Evolutionary conservation across 1,284 basidiomycete species (phyloP).

Genomic region (Meripilus lineatus): DNA sequence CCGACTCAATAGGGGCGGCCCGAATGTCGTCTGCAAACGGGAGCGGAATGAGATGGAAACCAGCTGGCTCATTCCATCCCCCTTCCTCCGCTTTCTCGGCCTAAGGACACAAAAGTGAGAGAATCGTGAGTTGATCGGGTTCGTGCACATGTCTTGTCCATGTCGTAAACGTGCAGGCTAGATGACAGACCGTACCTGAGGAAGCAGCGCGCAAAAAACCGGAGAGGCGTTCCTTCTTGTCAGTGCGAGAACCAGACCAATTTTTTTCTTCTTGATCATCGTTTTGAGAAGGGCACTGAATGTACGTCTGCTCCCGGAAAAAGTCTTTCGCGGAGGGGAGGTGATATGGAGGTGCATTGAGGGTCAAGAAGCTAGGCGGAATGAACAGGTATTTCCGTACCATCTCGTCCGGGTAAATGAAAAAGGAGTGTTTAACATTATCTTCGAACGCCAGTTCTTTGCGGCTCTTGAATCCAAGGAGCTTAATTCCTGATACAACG

Average conservation of each 20-base stretch:
- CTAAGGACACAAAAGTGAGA: slow-evolving; percentile 27
- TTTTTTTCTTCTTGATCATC: slow-evolving; percentile 78
- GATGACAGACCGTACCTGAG: slow-evolving; percentile 63
- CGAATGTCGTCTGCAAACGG: slow-evolving; percentile 96
- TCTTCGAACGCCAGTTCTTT: slow-evolving; percentile 75
- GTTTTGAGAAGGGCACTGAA: slow-evolving; percentile 86
- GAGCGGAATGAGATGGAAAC: slow-evolving; percentile 88
- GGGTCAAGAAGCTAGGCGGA: slow-evolving; percentile 1
- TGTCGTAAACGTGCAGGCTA: no score
- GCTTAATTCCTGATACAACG: slow-evolving; percentile 53
- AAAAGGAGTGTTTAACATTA: slow-evolving; percentile 87
- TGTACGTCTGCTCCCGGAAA: slow-evolving; percentile 86
- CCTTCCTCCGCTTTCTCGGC: slow-evolving; percentile 70
- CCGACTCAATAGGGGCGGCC: slow-evolving; percentile 57
- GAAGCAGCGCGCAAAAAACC: slow-evolving; percentile 80
- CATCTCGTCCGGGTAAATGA: slow-evolving; percentile 91
- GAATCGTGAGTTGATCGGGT: slow-evolving; percentile 5
- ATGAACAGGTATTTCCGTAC: slow-evolving; percentile 36
- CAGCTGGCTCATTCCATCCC: slow-evolving; percentile 81
- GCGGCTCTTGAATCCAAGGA: slow-evolving; percentile 89
- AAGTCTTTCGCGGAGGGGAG: slow-evolving; percentile 43
- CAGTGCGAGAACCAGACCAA: slow-evolving; percentile 75
- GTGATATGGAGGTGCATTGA: not conserved
- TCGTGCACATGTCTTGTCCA: not conserved
- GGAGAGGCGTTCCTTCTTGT: slow-evolving; percentile 74